Conservation (phyloP, 2,329 filamentous ascomycete species). For the Fusarium tuaranense region DNA sequence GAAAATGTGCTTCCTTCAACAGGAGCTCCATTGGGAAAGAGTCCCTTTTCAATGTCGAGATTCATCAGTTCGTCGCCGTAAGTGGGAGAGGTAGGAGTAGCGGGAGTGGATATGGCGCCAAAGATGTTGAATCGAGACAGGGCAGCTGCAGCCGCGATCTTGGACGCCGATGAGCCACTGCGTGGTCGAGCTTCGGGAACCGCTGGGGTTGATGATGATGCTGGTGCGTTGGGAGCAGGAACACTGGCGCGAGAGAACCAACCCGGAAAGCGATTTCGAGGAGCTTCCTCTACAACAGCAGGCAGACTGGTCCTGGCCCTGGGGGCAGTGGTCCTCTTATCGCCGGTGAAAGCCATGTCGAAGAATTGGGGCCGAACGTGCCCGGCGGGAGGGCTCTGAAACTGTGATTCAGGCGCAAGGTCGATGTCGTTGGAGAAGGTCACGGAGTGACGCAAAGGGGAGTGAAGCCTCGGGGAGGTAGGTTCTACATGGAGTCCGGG, state of each 20-base stretch:
- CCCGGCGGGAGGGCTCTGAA: slow-evolving; percentile 23
- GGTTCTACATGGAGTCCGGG: slow-evolving; percentile 42
- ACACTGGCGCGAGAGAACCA: slow-evolving; percentile 41
- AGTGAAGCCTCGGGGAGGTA: slow-evolving; percentile 46
- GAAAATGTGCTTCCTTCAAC: slow-evolving; percentile 64
- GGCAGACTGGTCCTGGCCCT: slow-evolving; percentile 21
- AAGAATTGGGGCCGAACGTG: slow-evolving; percentile 44
- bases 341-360: slow-evolving; percentile 48
- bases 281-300: slow-evolving; percentile 30
- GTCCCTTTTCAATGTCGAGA: slow-evolving; percentile 65
- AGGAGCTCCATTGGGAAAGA: slow-evolving; percentile 62
- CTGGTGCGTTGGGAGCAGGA: slow-evolving; percentile 10
- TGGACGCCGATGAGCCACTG: slow-evolving; percentile 48
- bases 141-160: slow-evolving; percentile 45
- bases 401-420: slow-evolving; percentile 24
- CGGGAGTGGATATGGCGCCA: slow-evolving; percentile 58
- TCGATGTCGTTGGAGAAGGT: slow-evolving; percentile 38
- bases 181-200: slow-evolving; percentile 24
- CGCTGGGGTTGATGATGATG: slow-evolving; percentile 27
- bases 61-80: slow-evolving; percentile 66
- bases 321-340: slow-evolving; percentile 36
- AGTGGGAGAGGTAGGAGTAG: slow-evolving; percentile 47
- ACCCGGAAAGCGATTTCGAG: slow-evolving; percentile 33
- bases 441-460: slow-evolving; percentile 48
- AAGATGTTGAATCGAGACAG: slow-evolving; percentile 60